These are phyloP conservation scores for Dactylellina cionopaga DNA, from an alignment of 2,329 filamentous ascomycete genomes.

Conservation along the genomic window DNA sequence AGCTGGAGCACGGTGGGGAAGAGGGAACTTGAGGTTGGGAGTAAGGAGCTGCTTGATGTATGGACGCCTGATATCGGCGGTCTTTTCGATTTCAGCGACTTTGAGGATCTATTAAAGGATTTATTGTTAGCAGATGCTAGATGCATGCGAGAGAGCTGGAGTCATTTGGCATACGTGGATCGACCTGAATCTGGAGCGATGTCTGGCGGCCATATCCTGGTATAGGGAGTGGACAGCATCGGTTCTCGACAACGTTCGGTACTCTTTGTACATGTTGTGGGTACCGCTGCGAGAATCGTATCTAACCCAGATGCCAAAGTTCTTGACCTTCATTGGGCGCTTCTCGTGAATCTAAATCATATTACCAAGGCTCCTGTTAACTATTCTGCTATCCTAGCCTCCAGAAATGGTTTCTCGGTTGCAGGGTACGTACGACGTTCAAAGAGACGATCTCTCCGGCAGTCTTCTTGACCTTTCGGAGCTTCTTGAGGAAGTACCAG, in stretches of 20 bases:
- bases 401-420: neutral
- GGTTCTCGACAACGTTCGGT: conserved; percentile 96
- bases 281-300: conserved; percentile 99
- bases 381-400: neutral
- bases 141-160: neutral
- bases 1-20: conserved; percentile 93
- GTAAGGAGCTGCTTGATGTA: conserved; percentile 99
- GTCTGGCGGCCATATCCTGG: conserved; percentile 99
- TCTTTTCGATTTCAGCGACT: conserved; percentile 96
- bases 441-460: conserved; percentile 98
- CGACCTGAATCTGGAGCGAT: conserved; percentile 96
- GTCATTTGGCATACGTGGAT: conserved; percentile 81
- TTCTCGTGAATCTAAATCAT: conserved; percentile 88
- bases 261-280: conserved; percentile 99
- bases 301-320: conserved; percentile 99
- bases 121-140: conserved; percentile 5
- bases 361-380: conserved; percentile 18
- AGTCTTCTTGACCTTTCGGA: conserved; percentile 99
- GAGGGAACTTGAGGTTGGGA: conserved; percentile 97
- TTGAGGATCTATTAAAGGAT: conserved; percentile 80
- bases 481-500: conserved; percentile 99
- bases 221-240: conserved; percentile 97
- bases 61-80: conserved; percentile 91
- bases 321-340: conserved; percentile 99
- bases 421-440: conserved; percentile 79